phyloP scores from a whole-genome alignment of 352 stramenopile genomes.

The Blastocystis sp. region DNA sequence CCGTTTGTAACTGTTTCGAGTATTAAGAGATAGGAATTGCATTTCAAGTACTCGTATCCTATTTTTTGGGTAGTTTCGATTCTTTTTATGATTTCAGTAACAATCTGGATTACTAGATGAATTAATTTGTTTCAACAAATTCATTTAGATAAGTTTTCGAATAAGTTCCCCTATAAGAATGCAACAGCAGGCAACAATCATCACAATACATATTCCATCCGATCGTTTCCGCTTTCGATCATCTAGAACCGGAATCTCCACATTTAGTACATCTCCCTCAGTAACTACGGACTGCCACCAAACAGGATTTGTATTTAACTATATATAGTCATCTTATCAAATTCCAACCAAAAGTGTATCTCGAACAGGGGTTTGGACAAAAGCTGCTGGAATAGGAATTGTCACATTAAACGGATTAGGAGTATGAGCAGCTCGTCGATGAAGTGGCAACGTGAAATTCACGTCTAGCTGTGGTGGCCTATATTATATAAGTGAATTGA shows the following conservation, averaged over 20 bases:
- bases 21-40: constrained; percentile 1
- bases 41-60: constrained; percentile 25
- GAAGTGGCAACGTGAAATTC: constrained; percentile 36
- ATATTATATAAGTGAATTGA: not conserved
- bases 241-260: not conserved
- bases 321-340: not conserved
- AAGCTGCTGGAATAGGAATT: constrained; percentile 13
- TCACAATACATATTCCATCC: not conserved
- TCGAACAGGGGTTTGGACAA: constrained; percentile 7
- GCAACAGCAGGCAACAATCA: not conserved
- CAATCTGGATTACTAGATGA: not conserved
- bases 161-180: not conserved
- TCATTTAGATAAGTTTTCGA: not conserved
- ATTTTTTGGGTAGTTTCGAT: constrained; percentile 44
- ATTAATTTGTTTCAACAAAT: constrained; percentile 49
- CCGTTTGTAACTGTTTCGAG: not conserved
- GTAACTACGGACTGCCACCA: constrained; percentile 34
- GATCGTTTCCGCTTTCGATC: not conserved
- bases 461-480: constrained; percentile 34
- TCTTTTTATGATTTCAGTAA: not conserved
- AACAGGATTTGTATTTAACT: constrained; percentile 1
- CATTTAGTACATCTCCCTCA: not conserved
- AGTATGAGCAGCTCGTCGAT: not conserved
- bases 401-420: not conserved
- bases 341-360: constrained; percentile 9